These are phyloP conservation scores for Metschnikowia peoriensis DNA, from an alignment of 805 yeast species.

Conservation along the genomic window DNA sequence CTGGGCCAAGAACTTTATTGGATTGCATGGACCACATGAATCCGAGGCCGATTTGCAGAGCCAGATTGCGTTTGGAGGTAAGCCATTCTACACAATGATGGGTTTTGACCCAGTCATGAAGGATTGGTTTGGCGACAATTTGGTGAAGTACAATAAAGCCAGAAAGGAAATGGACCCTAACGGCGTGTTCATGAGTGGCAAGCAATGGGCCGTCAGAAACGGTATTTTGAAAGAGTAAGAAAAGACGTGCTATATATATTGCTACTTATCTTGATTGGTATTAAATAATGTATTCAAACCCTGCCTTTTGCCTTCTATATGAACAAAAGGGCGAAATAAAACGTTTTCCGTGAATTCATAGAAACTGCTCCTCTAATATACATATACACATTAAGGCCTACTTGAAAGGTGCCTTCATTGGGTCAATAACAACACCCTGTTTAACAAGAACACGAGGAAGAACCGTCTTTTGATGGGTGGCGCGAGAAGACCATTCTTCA, in stretches of 20 bases:
- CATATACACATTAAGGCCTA: slow-evolving; percentile 19
- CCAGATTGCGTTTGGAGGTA: slow-evolving; percentile 40
- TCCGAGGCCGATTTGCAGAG: slow-evolving; percentile 37
- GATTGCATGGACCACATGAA: slow-evolving; percentile 42
- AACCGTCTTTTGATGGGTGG: slow-evolving; percentile 80
- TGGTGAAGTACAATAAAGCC: slow-evolving; percentile 57
- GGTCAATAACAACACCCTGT: slow-evolving; percentile 88
- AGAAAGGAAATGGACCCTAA: slow-evolving; percentile 75
- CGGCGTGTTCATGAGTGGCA: slow-evolving; percentile 75
- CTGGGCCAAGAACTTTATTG: slow-evolving; percentile 96
- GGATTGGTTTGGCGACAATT: slow-evolving; percentile 78
- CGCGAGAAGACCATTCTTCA: slow-evolving; percentile 91
- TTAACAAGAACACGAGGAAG: slow-evolving; percentile 87
- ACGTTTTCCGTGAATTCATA: no score
- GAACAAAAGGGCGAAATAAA: no score
- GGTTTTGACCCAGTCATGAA: slow-evolving; percentile 70
- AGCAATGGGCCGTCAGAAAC: slow-evolving; percentile 78
- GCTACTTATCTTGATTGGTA: no score
- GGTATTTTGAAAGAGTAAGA: slow-evolving; percentile 49
- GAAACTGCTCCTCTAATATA: slow-evolving; percentile 12
- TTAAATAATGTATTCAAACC: no score
- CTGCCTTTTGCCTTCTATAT: no score
- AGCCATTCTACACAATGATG: slow-evolving; percentile 66
- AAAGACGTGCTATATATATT: no score
- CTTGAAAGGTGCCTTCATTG: slow-evolving; percentile 82